These are phyloP conservation scores for Suillus lakei DNA, from an alignment of 768 basidiomycete species.

Conservation along the genomic window DNA sequence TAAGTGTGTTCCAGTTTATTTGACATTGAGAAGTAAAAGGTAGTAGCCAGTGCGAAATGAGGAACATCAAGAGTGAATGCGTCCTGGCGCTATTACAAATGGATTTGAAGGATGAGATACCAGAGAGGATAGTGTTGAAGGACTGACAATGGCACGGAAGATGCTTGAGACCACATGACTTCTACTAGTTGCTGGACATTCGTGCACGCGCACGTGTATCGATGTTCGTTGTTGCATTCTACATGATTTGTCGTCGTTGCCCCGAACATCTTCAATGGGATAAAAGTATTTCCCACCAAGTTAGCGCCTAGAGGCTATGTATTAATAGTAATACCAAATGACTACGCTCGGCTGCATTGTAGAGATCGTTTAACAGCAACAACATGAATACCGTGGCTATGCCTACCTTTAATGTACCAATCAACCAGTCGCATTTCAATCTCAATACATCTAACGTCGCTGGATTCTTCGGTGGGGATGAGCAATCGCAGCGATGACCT, in stretches of 20 bases:
- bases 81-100: constrained; percentile 61
- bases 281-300: not conserved
- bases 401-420: not conserved
- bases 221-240: not conserved
- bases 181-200: not conserved
- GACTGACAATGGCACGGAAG: constrained; percentile 72
- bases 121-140: not conserved
- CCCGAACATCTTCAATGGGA: not conserved
- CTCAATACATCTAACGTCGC: constrained; percentile 36
- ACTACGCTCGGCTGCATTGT: not conserved
- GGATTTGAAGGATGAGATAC: not conserved
- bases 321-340: not conserved
- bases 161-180: constrained; percentile 70
- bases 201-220: not conserved
- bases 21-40: not conserved
- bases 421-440: constrained; percentile 15
- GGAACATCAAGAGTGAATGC: constrained; percentile 85
- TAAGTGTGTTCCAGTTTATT: not conserved
- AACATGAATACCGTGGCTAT: not conserved
- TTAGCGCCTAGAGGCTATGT: not conserved
- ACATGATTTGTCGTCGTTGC: not conserved
- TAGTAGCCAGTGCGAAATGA: constrained; percentile 77
- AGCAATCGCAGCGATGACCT: constrained; percentile 38
- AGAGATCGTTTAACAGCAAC: not conserved
- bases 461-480: constrained; percentile 41